A percentile compares a stretch with the other conserved stretches of the same genome.
Evolutionary conservation across 805 yeast genomes (phyloP).

Genomic region (Barnettozyma salicaria): DNA sequence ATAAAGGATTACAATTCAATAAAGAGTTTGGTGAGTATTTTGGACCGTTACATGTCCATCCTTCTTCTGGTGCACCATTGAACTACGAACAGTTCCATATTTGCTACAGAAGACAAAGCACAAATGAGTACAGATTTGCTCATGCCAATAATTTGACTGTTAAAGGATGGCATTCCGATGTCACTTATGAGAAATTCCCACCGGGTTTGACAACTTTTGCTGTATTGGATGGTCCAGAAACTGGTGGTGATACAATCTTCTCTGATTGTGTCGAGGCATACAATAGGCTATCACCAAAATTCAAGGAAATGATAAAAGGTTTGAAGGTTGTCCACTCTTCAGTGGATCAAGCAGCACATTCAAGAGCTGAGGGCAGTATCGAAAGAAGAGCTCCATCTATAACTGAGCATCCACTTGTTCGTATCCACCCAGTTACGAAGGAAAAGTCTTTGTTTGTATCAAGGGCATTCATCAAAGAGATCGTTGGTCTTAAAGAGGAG

Average conservation of each 20-base stretch:
- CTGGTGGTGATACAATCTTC: conserved; percentile 78
- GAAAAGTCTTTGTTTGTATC: conserved; percentile 54
- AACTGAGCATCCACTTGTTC: conserved; percentile 57
- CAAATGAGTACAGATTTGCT: conserved; percentile 27
- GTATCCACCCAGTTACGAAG: conserved; percentile 67
- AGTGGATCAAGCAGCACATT: conserved; percentile 58
- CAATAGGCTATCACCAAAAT: conserved; percentile 59
- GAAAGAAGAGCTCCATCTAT: conserved; percentile 61
- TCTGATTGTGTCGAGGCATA: conserved; percentile 69
- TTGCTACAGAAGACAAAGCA: conserved; percentile 44
- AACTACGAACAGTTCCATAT: conserved; percentile 56
- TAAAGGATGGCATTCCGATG: conserved; percentile 63
- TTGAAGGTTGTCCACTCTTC: conserved; percentile 68
- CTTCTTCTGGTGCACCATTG: conserved; percentile 65
- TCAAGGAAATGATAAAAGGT: conserved; percentile 52
- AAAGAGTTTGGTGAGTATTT: conserved; percentile 54
- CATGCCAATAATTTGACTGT: conserved; percentile 23
- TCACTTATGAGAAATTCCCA: conserved; percentile 66
- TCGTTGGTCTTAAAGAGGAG: conserved; percentile 66
- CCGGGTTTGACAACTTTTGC: conserved; percentile 66
- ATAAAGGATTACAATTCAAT: conserved; percentile 41
- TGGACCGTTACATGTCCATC: conserved; percentile 69
- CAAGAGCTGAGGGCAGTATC: conserved; percentile 51
- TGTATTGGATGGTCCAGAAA: conserved; percentile 51
- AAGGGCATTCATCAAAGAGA: conserved; percentile 56